phyloP scores from a whole-genome alignment of 805 yeast species.

The Grigorovia jiainica region DNA sequence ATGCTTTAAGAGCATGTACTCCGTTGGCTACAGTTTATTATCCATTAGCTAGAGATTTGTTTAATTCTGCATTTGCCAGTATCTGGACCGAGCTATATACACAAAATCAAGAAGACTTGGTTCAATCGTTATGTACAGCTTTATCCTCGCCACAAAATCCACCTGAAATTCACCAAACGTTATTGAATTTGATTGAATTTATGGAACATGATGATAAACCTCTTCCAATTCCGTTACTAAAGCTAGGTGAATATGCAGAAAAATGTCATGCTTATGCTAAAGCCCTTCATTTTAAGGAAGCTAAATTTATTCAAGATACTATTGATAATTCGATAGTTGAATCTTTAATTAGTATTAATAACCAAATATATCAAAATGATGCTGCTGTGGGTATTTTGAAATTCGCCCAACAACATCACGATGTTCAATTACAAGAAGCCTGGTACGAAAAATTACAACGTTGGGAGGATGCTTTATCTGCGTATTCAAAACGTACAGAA shows the following conservation, averaged over 20 bases:
- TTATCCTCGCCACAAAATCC: conserved; percentile 82
- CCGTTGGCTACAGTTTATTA: conserved; percentile 74
- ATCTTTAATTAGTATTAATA: conserved; percentile 80
- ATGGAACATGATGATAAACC: conserved; percentile 96
- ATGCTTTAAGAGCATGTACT: conserved; percentile 85
- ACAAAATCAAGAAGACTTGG: conserved; percentile 81
- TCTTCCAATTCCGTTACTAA: conserved; percentile 75
- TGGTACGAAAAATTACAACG: conserved; percentile 94
- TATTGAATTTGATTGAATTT: conserved; percentile 82
- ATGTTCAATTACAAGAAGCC: conserved; percentile 80
- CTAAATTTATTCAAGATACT: conserved; percentile 91
- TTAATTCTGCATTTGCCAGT: conserved; percentile 86
- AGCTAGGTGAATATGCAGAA: conserved; percentile 84
- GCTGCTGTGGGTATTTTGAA: conserved; percentile 93
- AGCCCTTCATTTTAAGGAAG: conserved; percentile 86
- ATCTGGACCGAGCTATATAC: conserved; percentile 89
- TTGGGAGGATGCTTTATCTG: conserved; percentile 93
- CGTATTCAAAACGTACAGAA: conserved; percentile 69
- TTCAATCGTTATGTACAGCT: conserved; percentile 75
- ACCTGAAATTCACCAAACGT: conserved; percentile 85
- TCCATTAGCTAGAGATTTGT: conserved; percentile 78
- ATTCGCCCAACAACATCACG: conserved; percentile 84
- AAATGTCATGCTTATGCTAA: conserved; percentile 94
- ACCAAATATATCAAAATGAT: conserved; percentile 87
- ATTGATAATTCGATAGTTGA: conserved; percentile 76